phyloP scores from a whole-genome alignment of 352 stramenopile species.

The Pythium insidiosum region DNA sequence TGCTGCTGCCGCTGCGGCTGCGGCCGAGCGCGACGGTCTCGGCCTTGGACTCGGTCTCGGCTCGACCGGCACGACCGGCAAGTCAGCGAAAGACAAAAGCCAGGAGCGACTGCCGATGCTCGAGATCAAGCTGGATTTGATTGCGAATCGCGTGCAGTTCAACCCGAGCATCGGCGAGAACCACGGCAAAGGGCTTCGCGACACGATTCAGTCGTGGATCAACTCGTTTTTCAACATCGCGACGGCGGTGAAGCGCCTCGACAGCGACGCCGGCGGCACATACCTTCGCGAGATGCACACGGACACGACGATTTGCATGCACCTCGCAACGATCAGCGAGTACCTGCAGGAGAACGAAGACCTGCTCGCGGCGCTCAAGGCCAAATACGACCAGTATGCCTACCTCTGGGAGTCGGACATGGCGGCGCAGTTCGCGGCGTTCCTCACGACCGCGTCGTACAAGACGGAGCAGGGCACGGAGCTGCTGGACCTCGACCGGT shows the following conservation, averaged over 20 bases:
- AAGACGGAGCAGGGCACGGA: conserved; percentile 70
- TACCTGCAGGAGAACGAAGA: conserved; percentile 90
- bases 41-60: too few species aligned
- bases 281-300: conserved; percentile 96
- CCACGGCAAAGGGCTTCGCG: conserved; percentile 90
- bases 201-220: conserved; percentile 95
- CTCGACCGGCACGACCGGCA: too few species aligned
- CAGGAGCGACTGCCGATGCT: conserved; percentile 88
- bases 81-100: conserved; percentile 26
- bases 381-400: conserved; percentile 92
- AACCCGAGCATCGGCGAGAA: conserved; percentile 83
- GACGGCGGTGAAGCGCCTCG: conserved; percentile 93
- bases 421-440: conserved; percentile 88
- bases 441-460: conserved; percentile 70
- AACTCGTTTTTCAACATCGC: conserved; percentile 96
- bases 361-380: conserved; percentile 90
- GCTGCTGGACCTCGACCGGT: conserved; percentile 92
- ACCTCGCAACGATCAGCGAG: conserved; percentile 92
- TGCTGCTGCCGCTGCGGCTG: conserved; percentile 22
- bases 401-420: conserved; percentile 97
- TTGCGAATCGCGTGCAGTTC: conserved; percentile 83
- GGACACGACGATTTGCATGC: conserved; percentile 93
- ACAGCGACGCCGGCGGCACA: conserved; percentile 91
- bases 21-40: conserved; percentile 27
- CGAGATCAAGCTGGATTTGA: conserved; percentile 95